Evolutionary conservation across 768 basidiomycete species (phyloP).

Genomic region (button mushroom (Agaricus bisporus)): DNA sequence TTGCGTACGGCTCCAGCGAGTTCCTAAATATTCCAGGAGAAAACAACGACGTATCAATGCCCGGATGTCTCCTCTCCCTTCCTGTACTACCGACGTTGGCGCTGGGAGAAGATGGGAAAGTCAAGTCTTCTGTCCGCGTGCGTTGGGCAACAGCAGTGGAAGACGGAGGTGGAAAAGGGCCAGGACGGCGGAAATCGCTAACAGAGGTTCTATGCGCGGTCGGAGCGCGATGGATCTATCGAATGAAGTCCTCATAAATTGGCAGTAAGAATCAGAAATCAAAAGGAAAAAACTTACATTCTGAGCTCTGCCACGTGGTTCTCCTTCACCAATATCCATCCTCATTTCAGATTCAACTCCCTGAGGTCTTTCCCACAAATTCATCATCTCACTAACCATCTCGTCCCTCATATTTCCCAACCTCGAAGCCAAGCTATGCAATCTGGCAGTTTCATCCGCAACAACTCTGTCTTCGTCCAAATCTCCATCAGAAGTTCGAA

Average conservation of each 20-base stretch:
- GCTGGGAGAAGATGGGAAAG: background rate
- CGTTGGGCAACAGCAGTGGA: background rate
- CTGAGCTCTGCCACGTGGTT: background rate
- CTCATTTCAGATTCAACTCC: background rate
- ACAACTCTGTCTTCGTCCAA: background rate
- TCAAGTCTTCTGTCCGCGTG: background rate
- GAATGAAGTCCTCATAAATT: background rate
- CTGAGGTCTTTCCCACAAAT: background rate
- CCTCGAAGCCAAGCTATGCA: background rate
- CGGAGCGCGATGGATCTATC: background rate
- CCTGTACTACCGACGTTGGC: background rate
- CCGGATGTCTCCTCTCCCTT: background rate
- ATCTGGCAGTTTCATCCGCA: background rate
- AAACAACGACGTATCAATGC: conserved; percentile 29
- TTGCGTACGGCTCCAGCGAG: conserved; percentile 33
- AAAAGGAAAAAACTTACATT: background rate
- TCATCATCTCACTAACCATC: background rate
- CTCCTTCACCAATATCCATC: background rate
- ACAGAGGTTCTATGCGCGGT: background rate
- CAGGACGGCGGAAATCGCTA: background rate
- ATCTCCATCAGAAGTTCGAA: conserved; percentile 1
- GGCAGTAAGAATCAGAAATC: background rate
- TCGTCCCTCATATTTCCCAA: conserved; percentile 1
- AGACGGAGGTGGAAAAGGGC: background rate
- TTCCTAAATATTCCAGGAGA: conserved; percentile 43